Evolutionary conservation across 108 stramenopile species (phyloP).

Genomic region (Cyclostephanos invisitatus): DNA sequence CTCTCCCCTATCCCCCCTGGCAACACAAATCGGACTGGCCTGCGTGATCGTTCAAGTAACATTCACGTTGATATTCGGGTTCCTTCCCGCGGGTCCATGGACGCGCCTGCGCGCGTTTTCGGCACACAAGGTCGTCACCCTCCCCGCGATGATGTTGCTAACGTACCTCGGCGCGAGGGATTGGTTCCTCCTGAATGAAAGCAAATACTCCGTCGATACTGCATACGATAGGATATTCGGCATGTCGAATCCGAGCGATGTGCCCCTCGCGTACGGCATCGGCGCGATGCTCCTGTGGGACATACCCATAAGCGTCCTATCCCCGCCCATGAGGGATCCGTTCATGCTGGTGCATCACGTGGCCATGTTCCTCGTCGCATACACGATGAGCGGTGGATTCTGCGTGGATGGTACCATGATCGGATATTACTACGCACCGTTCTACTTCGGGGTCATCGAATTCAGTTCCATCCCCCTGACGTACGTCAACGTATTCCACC

Average conservation of each 20-base stretch:
- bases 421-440: slow-evolving; percentile 60
- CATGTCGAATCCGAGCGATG: slow-evolving; percentile 7
- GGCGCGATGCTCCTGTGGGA: slow-evolving; percentile 62
- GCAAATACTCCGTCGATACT: background rate
- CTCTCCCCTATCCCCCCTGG: slow-evolving; percentile 38
- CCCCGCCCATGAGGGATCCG: slow-evolving; percentile 40
- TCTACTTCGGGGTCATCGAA: slow-evolving; percentile 77
- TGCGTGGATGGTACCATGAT: slow-evolving; percentile 29
- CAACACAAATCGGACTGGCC: slow-evolving; percentile 26
- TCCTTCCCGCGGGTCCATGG: slow-evolving; percentile 57
- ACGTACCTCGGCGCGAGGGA: slow-evolving; percentile 45
- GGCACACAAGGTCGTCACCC: slow-evolving; percentile 56
- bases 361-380: slow-evolving; percentile 59
- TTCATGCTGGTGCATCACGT: slow-evolving; percentile 63
- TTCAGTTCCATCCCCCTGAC: slow-evolving; percentile 59
- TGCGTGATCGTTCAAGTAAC: slow-evolving; percentile 34
- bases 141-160: slow-evolving; percentile 57
- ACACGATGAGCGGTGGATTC: slow-evolving; percentile 47
- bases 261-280: slow-evolving; percentile 32
- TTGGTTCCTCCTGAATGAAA: slow-evolving; percentile 23
- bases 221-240: slow-evolving; percentile 35
- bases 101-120: slow-evolving; percentile 49
- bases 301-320: slow-evolving; percentile 46
- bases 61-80: slow-evolving; percentile 25
- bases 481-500: slow-evolving; percentile 71